These are phyloP conservation scores for Phoma sp. DNA, from an alignment of 2,329 filamentous ascomycete species.

Conservation along the genomic window DNA sequence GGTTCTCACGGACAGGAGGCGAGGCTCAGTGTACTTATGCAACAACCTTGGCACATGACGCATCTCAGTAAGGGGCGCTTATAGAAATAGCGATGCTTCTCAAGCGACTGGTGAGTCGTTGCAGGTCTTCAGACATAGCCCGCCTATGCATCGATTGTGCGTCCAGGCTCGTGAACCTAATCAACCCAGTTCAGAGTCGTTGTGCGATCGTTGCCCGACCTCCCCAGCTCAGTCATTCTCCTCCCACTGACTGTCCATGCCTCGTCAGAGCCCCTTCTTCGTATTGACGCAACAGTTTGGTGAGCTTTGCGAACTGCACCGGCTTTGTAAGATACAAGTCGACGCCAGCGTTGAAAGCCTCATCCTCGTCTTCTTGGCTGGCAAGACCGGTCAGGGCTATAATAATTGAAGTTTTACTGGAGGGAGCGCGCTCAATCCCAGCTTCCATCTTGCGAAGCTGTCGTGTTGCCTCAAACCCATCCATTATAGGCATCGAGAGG, in stretches of 20 bases:
- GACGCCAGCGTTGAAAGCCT: constrained; percentile 25
- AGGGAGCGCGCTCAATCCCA: not conserved
- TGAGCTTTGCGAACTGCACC: constrained; percentile 23
- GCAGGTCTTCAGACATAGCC: not conserved
- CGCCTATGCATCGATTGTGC: not conserved
- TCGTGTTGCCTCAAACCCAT: constrained; percentile 34
- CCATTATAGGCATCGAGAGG: constrained; percentile 41
- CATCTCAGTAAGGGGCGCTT: not conserved
- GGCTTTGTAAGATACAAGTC: constrained; percentile 34
- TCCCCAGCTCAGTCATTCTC: not conserved
- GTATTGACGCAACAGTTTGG: constrained; percentile 5
- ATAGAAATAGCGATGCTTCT: not conserved
- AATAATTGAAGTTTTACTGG: constrained; percentile 3
- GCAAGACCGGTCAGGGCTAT: constrained; percentile 31
- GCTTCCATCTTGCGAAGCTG: constrained; percentile 29
- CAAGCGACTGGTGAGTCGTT: not conserved
- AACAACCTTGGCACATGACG: not conserved
- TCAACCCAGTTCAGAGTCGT: not conserved
- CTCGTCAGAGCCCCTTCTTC: constrained; percentile 1
- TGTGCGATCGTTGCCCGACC: not conserved
- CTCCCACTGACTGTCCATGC: not conserved
- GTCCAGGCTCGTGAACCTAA: not conserved
- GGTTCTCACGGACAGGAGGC: not conserved
- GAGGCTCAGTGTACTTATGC: not conserved
- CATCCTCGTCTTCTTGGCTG: constrained; percentile 13